A percentile compares a stretch with the other conserved stretches of the same genome.
These are phyloP conservation scores for Suillus luteus DNA, from an alignment of 768 basidiomycete genomes.

Conservation along the genomic window DNA sequence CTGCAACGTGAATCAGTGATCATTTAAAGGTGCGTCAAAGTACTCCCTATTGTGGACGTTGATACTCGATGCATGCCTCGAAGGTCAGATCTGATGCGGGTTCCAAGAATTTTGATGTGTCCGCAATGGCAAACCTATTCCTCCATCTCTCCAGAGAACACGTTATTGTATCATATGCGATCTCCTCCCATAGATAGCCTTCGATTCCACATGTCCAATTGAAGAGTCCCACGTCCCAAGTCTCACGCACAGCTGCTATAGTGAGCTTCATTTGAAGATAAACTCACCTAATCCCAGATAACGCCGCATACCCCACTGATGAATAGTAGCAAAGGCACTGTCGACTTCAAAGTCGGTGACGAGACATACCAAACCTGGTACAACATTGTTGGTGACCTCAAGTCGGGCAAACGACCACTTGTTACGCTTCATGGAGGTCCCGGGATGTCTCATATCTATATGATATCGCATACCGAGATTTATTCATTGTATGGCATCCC, in stretches of 20 bases:
- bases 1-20: not conserved
- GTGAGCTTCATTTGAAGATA: too few species aligned
- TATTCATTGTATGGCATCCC: conserved; percentile 33
- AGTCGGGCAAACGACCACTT: conserved; percentile 34
- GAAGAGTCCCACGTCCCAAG: not conserved
- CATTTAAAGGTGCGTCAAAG: not conserved
- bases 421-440: conserved; percentile 52
- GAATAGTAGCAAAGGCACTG: conserved; percentile 25
- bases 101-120: not conserved
- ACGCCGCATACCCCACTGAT: conserved; percentile 9
- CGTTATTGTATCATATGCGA: not conserved
- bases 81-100: not conserved
- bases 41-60: not conserved
- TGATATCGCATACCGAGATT: conserved; percentile 42
- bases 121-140: not conserved
- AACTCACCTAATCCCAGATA: not conserved
- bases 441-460: conserved; percentile 42
- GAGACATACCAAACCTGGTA: conserved; percentile 46
- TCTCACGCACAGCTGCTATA: not conserved
- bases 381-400: conserved; percentile 44
- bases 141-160: not conserved
- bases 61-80: not conserved
- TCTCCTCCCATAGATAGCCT: not conserved
- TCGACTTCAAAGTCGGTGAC: conserved; percentile 21
- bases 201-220: not conserved